Conservation (phyloP, 1,284 basidiomycete genomes). For the Sparassis latifolia region DNA sequence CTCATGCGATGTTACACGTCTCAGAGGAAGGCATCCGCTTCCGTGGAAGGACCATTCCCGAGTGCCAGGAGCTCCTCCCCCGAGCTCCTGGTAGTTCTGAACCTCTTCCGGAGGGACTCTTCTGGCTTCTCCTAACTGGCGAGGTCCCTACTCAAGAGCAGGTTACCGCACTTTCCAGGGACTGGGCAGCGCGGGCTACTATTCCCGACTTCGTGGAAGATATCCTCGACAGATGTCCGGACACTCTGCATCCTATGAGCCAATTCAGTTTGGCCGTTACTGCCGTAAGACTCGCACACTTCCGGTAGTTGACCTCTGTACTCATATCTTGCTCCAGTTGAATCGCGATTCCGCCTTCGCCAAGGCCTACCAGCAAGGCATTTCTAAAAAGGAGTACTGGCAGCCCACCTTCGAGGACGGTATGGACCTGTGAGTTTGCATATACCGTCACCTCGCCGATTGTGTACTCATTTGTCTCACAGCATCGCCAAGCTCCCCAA, state of each 20-base stretch:
- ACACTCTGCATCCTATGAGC: constrained; percentile 94
- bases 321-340: constrained; percentile 38
- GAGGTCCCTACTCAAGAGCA: constrained; percentile 89
- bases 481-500: constrained; percentile 96
- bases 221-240: constrained; percentile 88
- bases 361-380: constrained; percentile 88
- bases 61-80: constrained; percentile 81
- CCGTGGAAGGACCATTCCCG: constrained; percentile 89
- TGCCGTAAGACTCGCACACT: constrained; percentile 51
- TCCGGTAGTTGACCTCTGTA: not conserved
- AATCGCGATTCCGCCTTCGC: constrained; percentile 98
- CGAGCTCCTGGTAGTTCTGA: constrained; percentile 86
- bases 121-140: constrained; percentile 93
- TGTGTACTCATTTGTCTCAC: not conserved
- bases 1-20: not conserved
- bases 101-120: constrained; percentile 90
- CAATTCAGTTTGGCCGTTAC: constrained; percentile 94
- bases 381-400: constrained; percentile 98
- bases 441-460: too few species aligned
- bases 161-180: constrained; percentile 77
- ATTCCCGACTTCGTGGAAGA: constrained; percentile 93
- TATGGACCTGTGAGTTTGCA: constrained; percentile 76
- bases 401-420: constrained; percentile 92
- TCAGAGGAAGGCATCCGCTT: constrained; percentile 94
- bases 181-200: constrained; percentile 87